A percentile compares a stretch with the other conserved stretches of the same genome.
These are phyloP conservation scores for Albifimbria verrucaria DNA, from an alignment of 2,329 filamentous ascomycete genomes.

Conservation along the genomic window DNA sequence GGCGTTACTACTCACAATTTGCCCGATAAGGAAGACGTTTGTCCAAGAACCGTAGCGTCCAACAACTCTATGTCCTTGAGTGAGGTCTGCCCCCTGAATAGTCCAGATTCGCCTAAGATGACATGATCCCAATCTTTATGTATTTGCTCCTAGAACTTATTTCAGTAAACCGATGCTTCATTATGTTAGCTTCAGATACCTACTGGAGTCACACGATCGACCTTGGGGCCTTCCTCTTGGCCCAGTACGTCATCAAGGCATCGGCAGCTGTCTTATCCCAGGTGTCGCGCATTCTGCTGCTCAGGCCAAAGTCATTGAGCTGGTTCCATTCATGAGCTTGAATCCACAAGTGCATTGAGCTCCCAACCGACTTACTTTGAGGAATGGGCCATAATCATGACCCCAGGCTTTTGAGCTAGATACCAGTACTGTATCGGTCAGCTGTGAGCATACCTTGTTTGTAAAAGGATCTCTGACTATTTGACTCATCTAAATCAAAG, in stretches of 20 bases:
- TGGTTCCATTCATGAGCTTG: background rate
- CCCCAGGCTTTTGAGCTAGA: background rate
- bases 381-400: background rate
- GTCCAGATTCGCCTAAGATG: background rate
- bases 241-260: too few relatives aligned
- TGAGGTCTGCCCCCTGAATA: background rate
- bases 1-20: slow-evolving; percentile 15
- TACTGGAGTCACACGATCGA: slow-evolving; percentile 1
- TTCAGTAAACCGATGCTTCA: too few relatives aligned
- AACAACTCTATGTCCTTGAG: slow-evolving; percentile 11
- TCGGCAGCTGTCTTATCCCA: background rate
- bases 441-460: too few relatives aligned
- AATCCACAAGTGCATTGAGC: background rate
- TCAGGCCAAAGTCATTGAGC: background rate
- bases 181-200: background rate
- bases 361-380: background rate
- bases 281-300: background rate
- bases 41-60: slow-evolving; percentile 26
- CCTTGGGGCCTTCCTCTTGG: background rate
- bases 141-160: background rate
- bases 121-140: background rate
- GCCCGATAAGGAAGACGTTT: slow-evolving; percentile 23
- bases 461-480: background rate
- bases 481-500: slow-evolving; percentile 1
- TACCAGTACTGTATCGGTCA: background rate